Base-by-base conservation (phyloP, 2,329 filamentous ascomycete genomes). In the Trichoderma sp. region DNA sequence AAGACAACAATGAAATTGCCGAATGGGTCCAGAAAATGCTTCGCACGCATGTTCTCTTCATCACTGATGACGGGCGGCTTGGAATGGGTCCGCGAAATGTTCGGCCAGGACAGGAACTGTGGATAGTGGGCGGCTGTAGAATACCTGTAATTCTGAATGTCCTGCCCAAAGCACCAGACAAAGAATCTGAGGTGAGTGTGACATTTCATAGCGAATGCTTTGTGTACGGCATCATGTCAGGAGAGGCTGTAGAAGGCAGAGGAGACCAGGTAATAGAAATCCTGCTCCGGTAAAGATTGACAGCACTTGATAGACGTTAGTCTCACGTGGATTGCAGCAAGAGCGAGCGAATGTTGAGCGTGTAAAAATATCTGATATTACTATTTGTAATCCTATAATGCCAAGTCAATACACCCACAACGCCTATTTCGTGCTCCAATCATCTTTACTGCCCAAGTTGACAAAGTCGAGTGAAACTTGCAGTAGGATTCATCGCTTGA, bases 141-240 rank as follows among this genome's bases (percentile, higher is more conserved):
- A 27, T 66, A n/a, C 62, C 62, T 11, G 37, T 66, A 14, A 57
- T 66, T 2, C 11, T 66, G 27, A 66, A 58, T 10, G 4, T 29
- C 4, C 7, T 66, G 1, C 53, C n/a, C 3, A 57, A 49, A n/a
- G 4, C 53, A n/a, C 49, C 62, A 5, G 27, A 66, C 14, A 5
- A 58, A 29, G 62, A 49, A 27, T 5, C 53, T n/a, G 53, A 66
- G 2, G 7, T 31, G 29, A 66, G 62, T 8, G 33, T 57, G n/a
- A 66, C 53, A 4, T 66, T 66, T n/a, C 53, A 66, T 10, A 66
- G 62, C 27, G 53, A 66, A 24, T 66, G 52, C n/a, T 66, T 66
- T 35, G 62, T 66, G 8, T 35, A 66, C 19, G 53, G 35, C 1
- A 21, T 49, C 4, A 66, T 66, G 63, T 49, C 47, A 10, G 63